Conservation (phyloP, 1,284 basidiomycete species). For the Ceratobasidium theobromae region DNA sequence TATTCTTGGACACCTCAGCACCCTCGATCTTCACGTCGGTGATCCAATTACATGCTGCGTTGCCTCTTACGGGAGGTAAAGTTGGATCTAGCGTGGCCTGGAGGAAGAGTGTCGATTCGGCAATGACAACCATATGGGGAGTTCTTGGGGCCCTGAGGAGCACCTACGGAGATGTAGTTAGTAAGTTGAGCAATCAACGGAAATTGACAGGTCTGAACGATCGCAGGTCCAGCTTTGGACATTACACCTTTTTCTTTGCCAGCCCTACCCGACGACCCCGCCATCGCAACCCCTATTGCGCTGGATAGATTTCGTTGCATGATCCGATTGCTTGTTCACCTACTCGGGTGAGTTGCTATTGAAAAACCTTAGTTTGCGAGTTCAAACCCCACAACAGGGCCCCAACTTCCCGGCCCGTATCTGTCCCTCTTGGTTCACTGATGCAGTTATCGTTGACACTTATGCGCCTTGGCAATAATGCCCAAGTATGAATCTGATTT, state of each 20-base stretch:
- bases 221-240: not conserved
- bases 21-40: conserved; percentile 51
- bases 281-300: conserved; percentile 54
- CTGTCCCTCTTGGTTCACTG: conserved; percentile 64
- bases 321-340: conserved; percentile 53
- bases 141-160: conserved; percentile 59
- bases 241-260: conserved; percentile 28
- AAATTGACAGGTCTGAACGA: not conserved
- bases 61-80: conserved; percentile 74
- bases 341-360: conserved; percentile 51
- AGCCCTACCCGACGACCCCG: conserved; percentile 44
- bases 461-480: conserved; percentile 9
- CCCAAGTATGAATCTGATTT: not conserved
- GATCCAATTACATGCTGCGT: conserved; percentile 57
- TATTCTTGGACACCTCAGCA: not conserved
- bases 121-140: conserved; percentile 60
- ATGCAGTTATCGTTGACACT: conserved; percentile 44
- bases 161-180: conserved; percentile 50
- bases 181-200: conserved; percentile 41
- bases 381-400: conserved; percentile 47
- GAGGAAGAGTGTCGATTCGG: conserved; percentile 71
- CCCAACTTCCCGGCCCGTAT: conserved; percentile 64
- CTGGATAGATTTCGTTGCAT: conserved; percentile 61
- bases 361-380: not conserved
- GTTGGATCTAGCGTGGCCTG: conserved; percentile 67